phyloP scores from a whole-genome alignment of 1,284 basidiomycete genomes.

The Heliocybe sulcata region DNA sequence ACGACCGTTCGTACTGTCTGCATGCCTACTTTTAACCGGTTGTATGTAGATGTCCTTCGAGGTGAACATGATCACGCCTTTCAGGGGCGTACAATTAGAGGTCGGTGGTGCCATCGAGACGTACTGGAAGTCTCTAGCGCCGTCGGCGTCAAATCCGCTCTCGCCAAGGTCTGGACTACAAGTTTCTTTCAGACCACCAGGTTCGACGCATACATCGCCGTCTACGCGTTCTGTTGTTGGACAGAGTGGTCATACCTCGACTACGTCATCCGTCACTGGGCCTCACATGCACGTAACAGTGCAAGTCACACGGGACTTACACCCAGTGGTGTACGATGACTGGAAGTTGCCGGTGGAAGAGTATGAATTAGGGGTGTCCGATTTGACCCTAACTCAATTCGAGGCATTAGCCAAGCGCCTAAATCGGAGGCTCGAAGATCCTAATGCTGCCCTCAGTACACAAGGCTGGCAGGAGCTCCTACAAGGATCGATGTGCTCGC shows the following conservation, averaged over 20 bases:
- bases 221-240: slow-evolving; percentile 43
- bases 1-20: slow-evolving; percentile 11
- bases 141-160: slow-evolving; percentile 29
- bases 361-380: slow-evolving; percentile 77
- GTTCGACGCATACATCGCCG: slow-evolving; percentile 61
- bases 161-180: slow-evolving; percentile 9
- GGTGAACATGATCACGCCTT: slow-evolving; percentile 84
- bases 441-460: slow-evolving; percentile 23
- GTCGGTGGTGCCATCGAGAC: slow-evolving; percentile 94
- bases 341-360: slow-evolving; percentile 68
- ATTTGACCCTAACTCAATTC: slow-evolving; percentile 82
- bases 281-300: slow-evolving; percentile 83
- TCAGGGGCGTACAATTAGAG: slow-evolving; percentile 91
- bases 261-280: slow-evolving; percentile 83
- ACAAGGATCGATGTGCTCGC: slow-evolving; percentile 55
- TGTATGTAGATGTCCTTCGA: slow-evolving; percentile 75
- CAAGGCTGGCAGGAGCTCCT: slow-evolving; percentile 54
- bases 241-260: slow-evolving; percentile 48
- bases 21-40: slow-evolving; percentile 9
- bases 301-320: slow-evolving; percentile 88
- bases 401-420: slow-evolving; percentile 50
- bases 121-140: slow-evolving; percentile 90
- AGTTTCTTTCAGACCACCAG: slow-evolving; percentile 16
- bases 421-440: slow-evolving; percentile 34
- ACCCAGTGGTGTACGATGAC: slow-evolving; percentile 77